Percentiles rank a stretch among this genome's conserved stretches.
Conservation (phyloP, 257 asterid genomes). For the Solanum clarkiae region DNA sequence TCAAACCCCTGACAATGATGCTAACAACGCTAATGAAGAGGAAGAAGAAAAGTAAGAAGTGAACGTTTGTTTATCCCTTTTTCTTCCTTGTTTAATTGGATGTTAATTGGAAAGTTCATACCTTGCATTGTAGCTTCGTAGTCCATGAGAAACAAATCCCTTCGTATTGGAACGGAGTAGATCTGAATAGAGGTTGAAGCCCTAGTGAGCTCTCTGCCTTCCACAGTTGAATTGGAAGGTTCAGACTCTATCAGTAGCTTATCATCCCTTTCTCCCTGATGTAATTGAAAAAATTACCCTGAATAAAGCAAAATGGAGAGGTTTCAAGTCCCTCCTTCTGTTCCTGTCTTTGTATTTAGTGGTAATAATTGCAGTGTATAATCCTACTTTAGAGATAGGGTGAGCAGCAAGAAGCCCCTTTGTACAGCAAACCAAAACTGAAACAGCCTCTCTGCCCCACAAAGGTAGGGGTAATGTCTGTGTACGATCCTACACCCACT, state of each 20-base stretch:
- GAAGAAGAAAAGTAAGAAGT: constrained; percentile 6
- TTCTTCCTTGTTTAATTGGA: background rate
- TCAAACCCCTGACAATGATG: constrained; percentile 57
- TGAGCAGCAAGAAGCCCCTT: background rate
- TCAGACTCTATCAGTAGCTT: background rate
- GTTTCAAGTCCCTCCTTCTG: background rate
- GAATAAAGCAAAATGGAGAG: background rate
- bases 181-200: background rate
- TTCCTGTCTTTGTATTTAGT: background rate
- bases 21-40: background rate
- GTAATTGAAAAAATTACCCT: background rate
- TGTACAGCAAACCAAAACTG: background rate
- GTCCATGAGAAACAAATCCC: background rate
- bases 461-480: background rate
- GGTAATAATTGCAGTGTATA: background rate
- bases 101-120: background rate
- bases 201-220: background rate
- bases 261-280: background rate
- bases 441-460: background rate
- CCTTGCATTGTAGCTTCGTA: background rate
- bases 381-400: background rate
- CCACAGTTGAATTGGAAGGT: background rate
- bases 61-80: background rate
- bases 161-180: background rate
- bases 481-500: background rate